Evolutionary conservation across 306 rosid genomes (phyloP).

Genomic region (Inga oerstediana): DNA sequence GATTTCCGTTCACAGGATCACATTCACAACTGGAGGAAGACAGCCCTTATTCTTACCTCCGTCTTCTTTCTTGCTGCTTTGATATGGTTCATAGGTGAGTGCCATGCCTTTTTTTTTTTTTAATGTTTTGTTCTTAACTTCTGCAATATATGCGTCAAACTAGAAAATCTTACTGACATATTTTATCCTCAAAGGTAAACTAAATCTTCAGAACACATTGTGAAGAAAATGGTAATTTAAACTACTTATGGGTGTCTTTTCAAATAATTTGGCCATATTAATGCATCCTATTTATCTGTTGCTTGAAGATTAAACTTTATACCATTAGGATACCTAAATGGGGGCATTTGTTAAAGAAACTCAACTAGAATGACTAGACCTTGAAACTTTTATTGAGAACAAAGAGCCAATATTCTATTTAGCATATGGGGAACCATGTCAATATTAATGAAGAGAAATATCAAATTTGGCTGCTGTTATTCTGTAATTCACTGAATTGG

Average conservation of each 20-base stretch:
- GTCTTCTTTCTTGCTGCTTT: slow-evolving; percentile 75
- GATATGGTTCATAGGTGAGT: slow-evolving; percentile 80
- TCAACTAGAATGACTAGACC: slow-evolving; percentile 10
- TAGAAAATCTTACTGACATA: not conserved
- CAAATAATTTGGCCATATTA: not conserved
- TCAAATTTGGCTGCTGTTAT: slow-evolving; percentile 17
- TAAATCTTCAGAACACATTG: not conserved
- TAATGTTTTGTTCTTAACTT: not conserved
- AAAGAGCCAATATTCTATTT: not conserved
- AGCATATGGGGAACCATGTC: slow-evolving; percentile 21
- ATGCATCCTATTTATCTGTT: not conserved
- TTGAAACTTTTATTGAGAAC: not conserved
- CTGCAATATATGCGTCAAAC: not conserved
- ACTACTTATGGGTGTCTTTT: not conserved
- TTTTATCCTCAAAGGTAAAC: not conserved
- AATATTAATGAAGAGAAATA: not conserved
- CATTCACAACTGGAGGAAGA: slow-evolving; percentile 71
- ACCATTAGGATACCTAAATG: not conserved
- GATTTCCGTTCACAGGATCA: slow-evolving; percentile 59
- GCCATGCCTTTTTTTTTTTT: slow-evolving; percentile 17
- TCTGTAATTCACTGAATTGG: slow-evolving; percentile 15
- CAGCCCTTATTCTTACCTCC: slow-evolving; percentile 70
- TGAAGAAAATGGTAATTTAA: slow-evolving; percentile 3
- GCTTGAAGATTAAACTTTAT: slow-evolving; percentile 15
- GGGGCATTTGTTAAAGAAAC: slow-evolving; percentile 8